Percentiles rank a stretch among this genome's conserved stretches.
phyloP scores from a whole-genome alignment of 805 yeast genomes.

The Metschnikowia kunwiensis region DNA sequence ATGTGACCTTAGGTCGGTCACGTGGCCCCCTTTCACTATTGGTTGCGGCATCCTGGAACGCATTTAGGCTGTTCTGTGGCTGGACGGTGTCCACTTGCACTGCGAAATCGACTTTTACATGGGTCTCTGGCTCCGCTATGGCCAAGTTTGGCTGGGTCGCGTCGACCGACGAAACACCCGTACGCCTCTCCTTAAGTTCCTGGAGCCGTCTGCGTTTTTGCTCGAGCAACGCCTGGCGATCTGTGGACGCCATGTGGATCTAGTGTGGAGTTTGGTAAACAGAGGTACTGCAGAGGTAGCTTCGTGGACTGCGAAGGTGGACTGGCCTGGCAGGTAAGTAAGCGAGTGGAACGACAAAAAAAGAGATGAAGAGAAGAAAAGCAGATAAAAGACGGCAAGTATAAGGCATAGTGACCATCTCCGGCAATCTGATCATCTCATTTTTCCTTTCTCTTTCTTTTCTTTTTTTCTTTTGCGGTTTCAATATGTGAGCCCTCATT shows the following conservation, averaged over 20 bases:
- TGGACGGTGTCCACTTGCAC: conserved; percentile 26
- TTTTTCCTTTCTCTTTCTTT: too few relatives aligned
- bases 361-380: background rate
- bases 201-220: conserved; percentile 38
- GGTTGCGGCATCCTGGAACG: too few relatives aligned
- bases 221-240: conserved; percentile 37
- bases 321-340: too few relatives aligned
- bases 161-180: conserved; percentile 16
- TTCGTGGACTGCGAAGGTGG: background rate
- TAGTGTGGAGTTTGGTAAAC: conserved; percentile 5
- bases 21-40: too few relatives aligned
- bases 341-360: too few relatives aligned
- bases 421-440: too few relatives aligned
- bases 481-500: too few relatives aligned
- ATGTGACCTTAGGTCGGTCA: conserved; percentile 5
- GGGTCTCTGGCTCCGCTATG: conserved; percentile 1
- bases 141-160: conserved; percentile 7
- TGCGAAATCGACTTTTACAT: conserved; percentile 23
- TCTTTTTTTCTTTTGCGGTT: too few relatives aligned
- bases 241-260: conserved; percentile 12
- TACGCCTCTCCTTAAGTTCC: conserved; percentile 25
- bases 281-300: conserved; percentile 13
- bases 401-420: too few relatives aligned
- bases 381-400: too few relatives aligned
- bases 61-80: too few relatives aligned